These are phyloP conservation scores for Aspergillus conjunctus DNA, from an alignment of 495 filamentous ascomycete species.

Conservation along the genomic window DNA sequence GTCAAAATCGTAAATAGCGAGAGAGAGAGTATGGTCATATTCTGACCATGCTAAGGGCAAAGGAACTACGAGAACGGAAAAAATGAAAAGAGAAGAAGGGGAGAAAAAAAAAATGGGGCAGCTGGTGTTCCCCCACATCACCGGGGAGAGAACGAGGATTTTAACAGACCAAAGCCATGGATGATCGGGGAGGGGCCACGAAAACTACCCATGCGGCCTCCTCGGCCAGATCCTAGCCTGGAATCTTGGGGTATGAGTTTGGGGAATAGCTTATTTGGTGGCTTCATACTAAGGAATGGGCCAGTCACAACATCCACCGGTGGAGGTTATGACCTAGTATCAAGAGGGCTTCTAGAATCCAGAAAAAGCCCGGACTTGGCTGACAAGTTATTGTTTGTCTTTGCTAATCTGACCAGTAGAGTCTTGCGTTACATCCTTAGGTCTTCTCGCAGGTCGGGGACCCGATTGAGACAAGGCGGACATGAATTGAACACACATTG, in stretches of 20 bases:
- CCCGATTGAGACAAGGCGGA: not conserved
- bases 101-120: not conserved
- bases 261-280: not conserved
- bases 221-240: not conserved
- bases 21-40: not conserved
- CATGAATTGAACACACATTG: not conserved
- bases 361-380: not conserved
- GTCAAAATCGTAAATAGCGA: not conserved
- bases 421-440: not conserved
- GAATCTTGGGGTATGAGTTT: not conserved
- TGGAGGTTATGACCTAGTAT: too few relatives aligned
- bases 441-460: conserved; percentile 1
- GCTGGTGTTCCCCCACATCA: not conserved
- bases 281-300: not conserved
- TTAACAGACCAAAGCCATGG: not conserved
- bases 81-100: not conserved
- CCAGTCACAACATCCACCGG: too few relatives aligned
- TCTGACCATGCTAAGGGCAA: not conserved
- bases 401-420: not conserved
- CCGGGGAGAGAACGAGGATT: not conserved
- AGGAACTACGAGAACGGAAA: not conserved
- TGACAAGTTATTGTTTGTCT: not conserved
- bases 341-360: too few relatives aligned
- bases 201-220: conserved; percentile 1
- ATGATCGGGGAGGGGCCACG: not conserved